Base-by-base conservation (phyloP, 345 rosid species). In the Excoecaria cochinchinensis region DNA sequence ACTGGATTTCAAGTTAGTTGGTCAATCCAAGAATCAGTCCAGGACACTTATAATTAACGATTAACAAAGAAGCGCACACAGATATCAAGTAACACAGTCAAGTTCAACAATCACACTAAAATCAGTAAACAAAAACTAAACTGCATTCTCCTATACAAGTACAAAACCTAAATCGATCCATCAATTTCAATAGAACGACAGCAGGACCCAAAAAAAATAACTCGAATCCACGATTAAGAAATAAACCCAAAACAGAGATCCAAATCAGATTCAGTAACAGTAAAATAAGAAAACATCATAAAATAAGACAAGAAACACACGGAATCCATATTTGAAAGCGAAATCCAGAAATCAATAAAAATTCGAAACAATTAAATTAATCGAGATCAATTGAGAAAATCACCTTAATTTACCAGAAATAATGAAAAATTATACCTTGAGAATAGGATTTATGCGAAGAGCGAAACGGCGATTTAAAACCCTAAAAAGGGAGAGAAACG, bases 401-500 rank as follows among this genome's bases (percentile, higher is more conserved):
- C 2, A 22, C 7, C 68, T 64, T 16, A 64, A 64, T 64, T 53
- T 72, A 62, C 69, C 12, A 65, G 64, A 72, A 72, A 14, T 6
- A 77, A 60, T 61, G 72, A 50, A 73, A 73, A 65, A 77, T 31
- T 31, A 24, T n/a, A 62, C 40, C 68, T 47, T 16, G 21, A 24
- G 6, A 70, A 74, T 50, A 61, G 73, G 74, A 78, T 65, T 63
- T 78, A 74, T 62, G 56, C 55, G 67, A 62, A 73, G 84, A 76
- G 76, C 74, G 51, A 80, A 80, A 75, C 83, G 79, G 77, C 75
- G 76, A 79, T 47, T 65, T 48, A 77, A 84, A 79, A 84, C 89
- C 84, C 84, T 81, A 77, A 66, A 44, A 75, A 64, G 69, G 64
- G 31, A 31, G 31, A 31, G 31, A 31, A 31, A 31, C 31, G 31